Evolutionary conservation across 148 eudicot species (phyloP).

Genomic region (Chenopodium quinoa): DNA sequence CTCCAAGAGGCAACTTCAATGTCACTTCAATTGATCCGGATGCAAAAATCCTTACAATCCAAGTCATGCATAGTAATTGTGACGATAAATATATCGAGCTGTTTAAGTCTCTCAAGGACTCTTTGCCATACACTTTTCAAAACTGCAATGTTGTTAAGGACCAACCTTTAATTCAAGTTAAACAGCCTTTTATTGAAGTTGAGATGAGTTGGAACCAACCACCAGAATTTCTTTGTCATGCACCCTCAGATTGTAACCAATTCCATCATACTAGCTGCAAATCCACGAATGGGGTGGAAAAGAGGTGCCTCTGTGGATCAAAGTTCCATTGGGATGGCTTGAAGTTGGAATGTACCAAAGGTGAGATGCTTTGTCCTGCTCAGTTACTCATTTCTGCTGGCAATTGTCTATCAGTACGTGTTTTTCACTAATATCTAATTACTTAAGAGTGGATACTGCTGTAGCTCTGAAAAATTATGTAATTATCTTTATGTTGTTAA

Average conservation of each 20-base stretch:
- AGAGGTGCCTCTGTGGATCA: slow-evolving; percentile 25
- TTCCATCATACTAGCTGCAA: slow-evolving; percentile 22
- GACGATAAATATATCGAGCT: background rate
- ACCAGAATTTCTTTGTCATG: slow-evolving; percentile 15
- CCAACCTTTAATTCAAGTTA: background rate
- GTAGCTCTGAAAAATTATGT: too few species aligned
- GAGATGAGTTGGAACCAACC: slow-evolving; percentile 24
- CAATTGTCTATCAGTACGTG: too few species aligned
- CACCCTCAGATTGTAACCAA: slow-evolving; percentile 22
- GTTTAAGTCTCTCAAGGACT: background rate
- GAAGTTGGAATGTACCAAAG: slow-evolving; percentile 8
- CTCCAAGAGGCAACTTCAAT: background rate
- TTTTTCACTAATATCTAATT: too few species aligned
- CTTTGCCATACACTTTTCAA: background rate
- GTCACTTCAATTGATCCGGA: slow-evolving; percentile 14
- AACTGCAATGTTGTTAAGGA: slow-evolving; percentile 10
- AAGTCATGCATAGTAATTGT: slow-evolving; percentile 8
- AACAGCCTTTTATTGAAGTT: slow-evolving; percentile 14
- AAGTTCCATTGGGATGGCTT: slow-evolving; percentile 10
- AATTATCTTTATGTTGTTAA: background rate
- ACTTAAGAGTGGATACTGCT: too few species aligned
- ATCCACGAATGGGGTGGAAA: slow-evolving; percentile 7
- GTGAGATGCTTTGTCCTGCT: background rate
- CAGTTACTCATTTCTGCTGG: too few species aligned
- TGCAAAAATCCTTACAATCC: background rate